A percentile compares a stretch with the other conserved stretches of the same genome.
phyloP scores from a whole-genome alignment of 768 basidiomycete genomes.

The Amanita rubescens region DNA sequence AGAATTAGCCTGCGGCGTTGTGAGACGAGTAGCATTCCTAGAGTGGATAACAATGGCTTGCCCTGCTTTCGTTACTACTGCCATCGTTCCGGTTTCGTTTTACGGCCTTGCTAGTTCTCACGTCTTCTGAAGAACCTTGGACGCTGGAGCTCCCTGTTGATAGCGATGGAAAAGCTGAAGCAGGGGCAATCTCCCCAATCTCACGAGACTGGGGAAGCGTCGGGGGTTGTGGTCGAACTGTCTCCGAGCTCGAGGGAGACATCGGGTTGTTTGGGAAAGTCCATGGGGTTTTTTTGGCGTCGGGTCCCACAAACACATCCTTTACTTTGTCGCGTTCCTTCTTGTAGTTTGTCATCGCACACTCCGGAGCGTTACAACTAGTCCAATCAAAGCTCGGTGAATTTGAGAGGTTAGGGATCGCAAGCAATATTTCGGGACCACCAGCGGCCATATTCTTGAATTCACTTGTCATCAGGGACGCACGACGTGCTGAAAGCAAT shows the following conservation, averaged over 20 bases:
- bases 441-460: slow-evolving; percentile 14
- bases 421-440: slow-evolving; percentile 8
- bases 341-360: slow-evolving; percentile 5
- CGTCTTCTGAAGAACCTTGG: slow-evolving; percentile 2
- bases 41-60: slow-evolving; percentile 7
- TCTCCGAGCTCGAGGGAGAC: not conserved
- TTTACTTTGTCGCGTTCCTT: slow-evolving; percentile 4
- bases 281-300: no score
- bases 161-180: slow-evolving; percentile 4
- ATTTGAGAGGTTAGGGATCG: slow-evolving; percentile 12
- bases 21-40: no score
- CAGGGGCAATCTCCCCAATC: slow-evolving; percentile 5
- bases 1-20: slow-evolving; percentile 7
- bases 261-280: slow-evolving; percentile 5
- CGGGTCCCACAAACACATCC: slow-evolving; percentile 5
- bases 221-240: slow-evolving; percentile 9
- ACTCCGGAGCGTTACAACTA: slow-evolving; percentile 5
- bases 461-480: no score
- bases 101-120: no score
- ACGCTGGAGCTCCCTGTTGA: slow-evolving; percentile 1
- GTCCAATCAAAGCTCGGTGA: slow-evolving; percentile 12
- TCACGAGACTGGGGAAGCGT: slow-evolving; percentile 4
- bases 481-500: no score
- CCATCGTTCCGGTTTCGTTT: slow-evolving; percentile 1
- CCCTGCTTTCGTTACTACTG: slow-evolving; percentile 9